Base-by-base conservation (phyloP, 2,329 filamentous ascomycete species). In the Tolypocladium capitatum region DNA sequence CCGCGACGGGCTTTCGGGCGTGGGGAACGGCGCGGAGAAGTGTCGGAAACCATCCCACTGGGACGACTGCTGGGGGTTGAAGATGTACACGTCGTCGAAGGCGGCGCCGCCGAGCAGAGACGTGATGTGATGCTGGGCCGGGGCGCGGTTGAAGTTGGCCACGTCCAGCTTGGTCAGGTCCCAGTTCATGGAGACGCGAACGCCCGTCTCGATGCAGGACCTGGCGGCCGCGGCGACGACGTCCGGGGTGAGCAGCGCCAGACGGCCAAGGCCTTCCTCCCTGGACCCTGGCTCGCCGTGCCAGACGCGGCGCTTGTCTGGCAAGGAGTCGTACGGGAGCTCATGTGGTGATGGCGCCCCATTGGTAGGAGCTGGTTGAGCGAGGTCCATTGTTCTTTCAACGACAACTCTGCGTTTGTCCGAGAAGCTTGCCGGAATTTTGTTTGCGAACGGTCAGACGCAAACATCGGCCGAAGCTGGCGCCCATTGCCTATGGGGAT, bases 131-230 rank as follows among this genome's bases (percentile, higher is more conserved):
- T 77, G 75, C 31, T 71, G 60, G 45, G 70, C 72, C 9, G 71
- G 68, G 32, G 71, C 68, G 2, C 76, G 68, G 40, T 70, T 69
- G 52, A 78, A 72, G 50, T 73, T 72, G 1, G 75, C 72, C 52
- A 72, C 68, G 49, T 79, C 73, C 3, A 78, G 61, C 54, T 79
- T 78, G 20, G 68, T 71, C 50, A 80, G 57, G 24, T 75, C 71
- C 76, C 76, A 80, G 27, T 69, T 69, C 35, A 80, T 64, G 10
- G 71, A 71, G 24, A 78, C 68, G 31, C 74, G 66, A 20, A 64
- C 63, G 13, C 76, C 76, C 0, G 69, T 72, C 35, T 63, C 66
- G 53, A 80, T 78, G 53, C 75, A 70, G 5, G 64, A 62, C 5
- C 13, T 40, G 16, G 65, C 62, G 2, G 76, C 75, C 0, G 72